Evolutionary conservation across 2,329 filamentous ascomycete genomes (phyloP).

Genomic region (Tolypocladium album): DNA sequence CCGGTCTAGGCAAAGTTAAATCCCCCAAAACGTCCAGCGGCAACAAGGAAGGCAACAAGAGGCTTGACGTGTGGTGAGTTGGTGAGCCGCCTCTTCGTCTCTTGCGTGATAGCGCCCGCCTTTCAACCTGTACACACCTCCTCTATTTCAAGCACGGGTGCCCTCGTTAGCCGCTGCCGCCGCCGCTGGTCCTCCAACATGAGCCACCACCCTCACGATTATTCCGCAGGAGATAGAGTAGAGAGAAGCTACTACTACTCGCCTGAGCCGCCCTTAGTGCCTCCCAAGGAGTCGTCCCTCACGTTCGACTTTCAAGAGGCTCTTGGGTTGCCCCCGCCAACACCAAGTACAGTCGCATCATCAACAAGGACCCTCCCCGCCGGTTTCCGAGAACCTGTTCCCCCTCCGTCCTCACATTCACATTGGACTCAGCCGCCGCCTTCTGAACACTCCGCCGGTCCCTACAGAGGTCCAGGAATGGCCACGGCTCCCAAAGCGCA

Average conservation of each 20-base stretch:
- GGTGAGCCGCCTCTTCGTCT: background rate
- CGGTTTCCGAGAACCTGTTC: background rate
- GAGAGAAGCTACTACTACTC: background rate
- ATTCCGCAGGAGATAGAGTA: background rate
- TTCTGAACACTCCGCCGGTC: background rate
- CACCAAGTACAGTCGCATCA: background rate
- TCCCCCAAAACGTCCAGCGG: background rate
- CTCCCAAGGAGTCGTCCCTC: slow-evolving; percentile 3
- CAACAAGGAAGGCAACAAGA: background rate
- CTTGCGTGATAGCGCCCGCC: background rate
- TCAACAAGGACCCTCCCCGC: background rate
- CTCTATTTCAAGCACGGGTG: background rate
- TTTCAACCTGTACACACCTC: background rate
- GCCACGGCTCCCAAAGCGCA: slow-evolving; percentile 15
- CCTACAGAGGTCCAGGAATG: slow-evolving; percentile 1
- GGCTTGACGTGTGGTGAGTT: background rate
- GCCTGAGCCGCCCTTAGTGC: background rate
- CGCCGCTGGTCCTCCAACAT: background rate
- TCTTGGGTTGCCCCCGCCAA: slow-evolving; percentile 2
- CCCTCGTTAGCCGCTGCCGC: background rate
- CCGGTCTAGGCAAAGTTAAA: background rate
- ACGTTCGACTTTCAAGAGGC: slow-evolving; percentile 4
- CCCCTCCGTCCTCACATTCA: background rate
- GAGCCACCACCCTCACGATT: background rate
- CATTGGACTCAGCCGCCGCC: background rate